Conservation (phyloP, 257 asterid genomes). For the Solanum phureja region DNA sequence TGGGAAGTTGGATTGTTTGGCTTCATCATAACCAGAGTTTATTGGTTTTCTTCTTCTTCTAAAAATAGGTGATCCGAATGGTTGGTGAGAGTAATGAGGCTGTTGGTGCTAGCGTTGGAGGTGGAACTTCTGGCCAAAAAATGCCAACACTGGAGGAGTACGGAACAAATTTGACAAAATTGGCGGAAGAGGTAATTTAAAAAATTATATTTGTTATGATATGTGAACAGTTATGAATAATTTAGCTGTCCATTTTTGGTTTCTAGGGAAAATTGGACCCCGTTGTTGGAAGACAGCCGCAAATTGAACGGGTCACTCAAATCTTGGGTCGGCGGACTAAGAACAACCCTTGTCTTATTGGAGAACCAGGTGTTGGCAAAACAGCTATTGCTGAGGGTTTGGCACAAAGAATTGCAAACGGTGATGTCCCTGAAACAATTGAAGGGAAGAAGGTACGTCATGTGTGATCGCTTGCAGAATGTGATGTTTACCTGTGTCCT, state of each 20-base stretch:
- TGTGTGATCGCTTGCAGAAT: not conserved
- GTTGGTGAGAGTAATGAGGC: constrained; percentile 77
- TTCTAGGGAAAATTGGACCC: constrained; percentile 94
- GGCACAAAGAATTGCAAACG: constrained; percentile 89
- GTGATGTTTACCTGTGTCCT: not conserved
- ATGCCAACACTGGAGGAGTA: constrained; percentile 78
- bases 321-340: constrained; percentile 94
- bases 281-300: constrained; percentile 87
- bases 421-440: constrained; percentile 96
- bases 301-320: constrained; percentile 96
- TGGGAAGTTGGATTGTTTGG: not conserved
- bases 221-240: not conserved
- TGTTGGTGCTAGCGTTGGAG: constrained; percentile 80
- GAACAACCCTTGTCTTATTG: constrained; percentile 96
- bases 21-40: not conserved
- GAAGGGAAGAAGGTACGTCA: constrained; percentile 86
- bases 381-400: constrained; percentile 99
- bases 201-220: not conserved
- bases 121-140: constrained; percentile 63
- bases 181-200: constrained; percentile 77
- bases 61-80: constrained; percentile 57
- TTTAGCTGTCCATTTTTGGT: constrained; percentile 2
- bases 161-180: constrained; percentile 67
- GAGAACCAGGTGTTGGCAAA: constrained; percentile 99
- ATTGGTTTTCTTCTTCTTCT: not conserved